Percentiles rank a stretch among this genome's conserved stretches.
These are phyloP conservation scores for Teratosphaeria pseudoeucalypti DNA, from an alignment of 2,329 filamentous ascomycete species.

Conservation along the genomic window DNA sequence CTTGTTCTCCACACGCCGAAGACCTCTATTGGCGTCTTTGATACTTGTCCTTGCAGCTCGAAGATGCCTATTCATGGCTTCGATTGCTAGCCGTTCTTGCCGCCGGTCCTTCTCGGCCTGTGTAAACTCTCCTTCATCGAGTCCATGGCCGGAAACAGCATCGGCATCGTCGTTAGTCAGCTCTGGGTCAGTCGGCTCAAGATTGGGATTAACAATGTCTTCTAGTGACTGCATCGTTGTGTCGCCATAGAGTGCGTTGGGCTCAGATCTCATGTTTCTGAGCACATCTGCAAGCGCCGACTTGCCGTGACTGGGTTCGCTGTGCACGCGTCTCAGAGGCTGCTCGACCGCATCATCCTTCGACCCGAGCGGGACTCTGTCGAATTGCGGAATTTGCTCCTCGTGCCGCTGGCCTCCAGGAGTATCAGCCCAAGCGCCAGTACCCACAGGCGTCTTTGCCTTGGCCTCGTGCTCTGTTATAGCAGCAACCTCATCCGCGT, in stretches of 20 bases:
- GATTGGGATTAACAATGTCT: slow-evolving; percentile 29
- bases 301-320: slow-evolving; percentile 13
- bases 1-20: slow-evolving; percentile 31
- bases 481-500: neutral
- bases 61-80: slow-evolving; percentile 32
- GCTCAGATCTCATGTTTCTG: slow-evolving; percentile 24
- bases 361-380: neutral
- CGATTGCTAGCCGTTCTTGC: slow-evolving; percentile 32
- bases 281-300: slow-evolving; percentile 32
- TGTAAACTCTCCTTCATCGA: slow-evolving; percentile 13
- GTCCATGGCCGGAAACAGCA: neutral
- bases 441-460: slow-evolving; percentile 35
- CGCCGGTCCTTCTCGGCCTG: slow-evolving; percentile 33
- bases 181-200: slow-evolving; percentile 16
- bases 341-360: too few species aligned
- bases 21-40: slow-evolving; percentile 33
- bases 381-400: neutral
- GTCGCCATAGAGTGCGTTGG: slow-evolving; percentile 30
- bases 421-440: slow-evolving; percentile 40
- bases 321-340: slow-evolving; percentile 1
- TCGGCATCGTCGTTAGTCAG: slow-evolving; percentile 11
- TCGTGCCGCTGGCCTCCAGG: slow-evolving; percentile 13
- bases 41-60: slow-evolving; percentile 32
- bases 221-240: slow-evolving; percentile 39
- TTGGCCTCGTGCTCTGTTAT: neutral